Evolutionary conservation across 2,329 filamentous ascomycete species (phyloP), one percentile per base, ranked within the genome.

Genomic region (Neonectria coccinea): DNA sequence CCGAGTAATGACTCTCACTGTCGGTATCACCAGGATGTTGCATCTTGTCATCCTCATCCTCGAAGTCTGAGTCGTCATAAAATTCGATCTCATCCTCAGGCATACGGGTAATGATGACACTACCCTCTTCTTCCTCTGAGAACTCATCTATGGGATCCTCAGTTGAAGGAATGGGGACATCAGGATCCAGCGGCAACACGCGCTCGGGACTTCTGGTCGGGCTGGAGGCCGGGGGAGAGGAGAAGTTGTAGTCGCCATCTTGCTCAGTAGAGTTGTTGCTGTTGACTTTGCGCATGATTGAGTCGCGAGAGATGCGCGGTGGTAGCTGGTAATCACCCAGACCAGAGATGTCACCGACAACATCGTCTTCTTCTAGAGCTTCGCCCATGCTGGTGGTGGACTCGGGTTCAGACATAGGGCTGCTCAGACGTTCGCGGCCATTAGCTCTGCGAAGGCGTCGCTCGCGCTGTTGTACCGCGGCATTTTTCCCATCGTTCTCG

Each of bases 271-370:
- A 71, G 65, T 84, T 80, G 71, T 84, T 86, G 51, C 85, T 92
- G 76, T 96, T 93, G 59, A 97, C 91, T 67, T 95, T 93, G 57
- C 92, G 90, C 72, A 98, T 83, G 71, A 98, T 98, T 0, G 94
- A 97, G 77, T 98, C 96, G 41, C 95, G 89, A 9, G 95, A 97
- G 75, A 98, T 97, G 59, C 91, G 91, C 11, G 92, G 86, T 18
- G 89, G 92, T 14, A 91, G 81, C 68, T 91, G 85, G 71, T 91
- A 91, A 62, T 90, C 87, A 65, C 86, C 83, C 61, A 90, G 78
- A 11, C 85, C 80, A 57, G 86, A 85, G 70, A 90, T 77, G 59
- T 91, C 88, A 50, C 86, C 88, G 47, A 89, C 75, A 2, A 85
- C 84, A 59, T 89, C 86, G 20, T 89, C 88, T 45, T 84, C 86